Evolutionary conservation across 2,329 filamentous ascomycete genomes (phyloP), one percentile per base, ranked within the genome.

Genomic region (Colletotrichum navitas): DNA sequence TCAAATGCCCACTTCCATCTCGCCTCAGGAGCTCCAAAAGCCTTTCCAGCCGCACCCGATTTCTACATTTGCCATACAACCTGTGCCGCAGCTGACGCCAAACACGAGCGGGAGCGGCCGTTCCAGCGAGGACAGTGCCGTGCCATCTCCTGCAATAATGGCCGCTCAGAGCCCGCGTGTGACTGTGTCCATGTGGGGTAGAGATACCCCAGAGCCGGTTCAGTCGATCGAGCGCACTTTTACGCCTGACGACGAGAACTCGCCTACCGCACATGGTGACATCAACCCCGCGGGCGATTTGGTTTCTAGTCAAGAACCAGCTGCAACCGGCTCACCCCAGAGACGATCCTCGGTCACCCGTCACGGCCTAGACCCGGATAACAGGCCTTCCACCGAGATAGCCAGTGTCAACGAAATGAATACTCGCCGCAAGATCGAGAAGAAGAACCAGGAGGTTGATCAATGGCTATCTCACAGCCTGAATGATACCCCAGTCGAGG

Each of bases 161-260:
- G 78, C 81, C 41, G 77, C 80, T 26, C 84, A 83, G 71, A 89
- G 88, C 75, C 88, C 88, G 8, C 83, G 84, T 36, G 86, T 90
- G 26, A 88, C 85, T 7, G 86, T 90, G 59, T 90, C 88, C 1
- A 80, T 87, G 73, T 90, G 86, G 85, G 86, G 84, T 56, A 83
- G 81, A 72, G 86, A 79, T 52, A 77, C 76, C 45, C 77, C 66
- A 55, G 71, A 76, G 29, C 78, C 79, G 0, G 75, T 82, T 16
- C 83, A 82, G 61, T 78, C 81, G 8, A 74, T 83, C 45, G 84
- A 85, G 71, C 81, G 82, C 18, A 76, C 79, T 8, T 82, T 86
- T 47, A 75, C 74, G 6, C 73, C 73, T 4, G 75, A 77, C 43
- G 78, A 80, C 62, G 80, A 83, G 60, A 80, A 77, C 63, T 77